These are phyloP conservation scores for Cenchrus purpureus DNA, from an alignment of 176 grass and related monocot species.

Conservation along the genomic window DNA sequence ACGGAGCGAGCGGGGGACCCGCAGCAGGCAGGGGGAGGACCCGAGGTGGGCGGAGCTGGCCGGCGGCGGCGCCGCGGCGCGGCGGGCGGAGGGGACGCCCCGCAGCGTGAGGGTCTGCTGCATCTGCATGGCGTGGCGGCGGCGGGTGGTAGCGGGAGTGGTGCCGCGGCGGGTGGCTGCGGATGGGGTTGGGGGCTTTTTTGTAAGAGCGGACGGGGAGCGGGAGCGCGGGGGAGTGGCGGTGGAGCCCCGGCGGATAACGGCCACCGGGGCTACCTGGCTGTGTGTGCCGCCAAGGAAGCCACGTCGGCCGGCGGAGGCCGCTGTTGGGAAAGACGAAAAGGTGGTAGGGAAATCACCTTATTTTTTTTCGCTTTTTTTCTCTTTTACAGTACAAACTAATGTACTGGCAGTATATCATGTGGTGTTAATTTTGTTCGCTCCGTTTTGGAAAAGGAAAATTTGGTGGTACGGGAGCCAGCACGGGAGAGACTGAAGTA, in stretches of 20 bases:
- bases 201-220: slow-evolving; percentile 38
- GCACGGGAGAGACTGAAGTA: no score
- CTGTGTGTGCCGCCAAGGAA: slow-evolving; percentile 31
- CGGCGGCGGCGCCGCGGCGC: slow-evolving; percentile 19
- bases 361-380: neutral
- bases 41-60: slow-evolving; percentile 19
- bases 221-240: slow-evolving; percentile 8
- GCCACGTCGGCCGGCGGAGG: slow-evolving; percentile 38
- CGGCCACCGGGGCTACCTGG: slow-evolving; percentile 24
- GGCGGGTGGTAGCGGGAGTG: slow-evolving; percentile 1
- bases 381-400: neutral
- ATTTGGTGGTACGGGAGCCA: no score
- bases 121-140: slow-evolving; percentile 50
- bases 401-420: no score
- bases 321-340: no score
- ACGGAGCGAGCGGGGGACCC: slow-evolving; percentile 1
- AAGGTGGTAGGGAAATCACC: neutral
- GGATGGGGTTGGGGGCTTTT: slow-evolving; percentile 23
- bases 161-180: slow-evolving; percentile 52
- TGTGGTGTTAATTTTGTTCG: no score
- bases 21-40: slow-evolving; percentile 28
- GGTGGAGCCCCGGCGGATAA: slow-evolving; percentile 39
- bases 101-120: slow-evolving; percentile 41
- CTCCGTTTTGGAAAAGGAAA: no score
- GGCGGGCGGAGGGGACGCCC: slow-evolving; percentile 36